phyloP scores from a whole-genome alignment of 148 eudicot species.

The Limonium bicolor region DNA sequence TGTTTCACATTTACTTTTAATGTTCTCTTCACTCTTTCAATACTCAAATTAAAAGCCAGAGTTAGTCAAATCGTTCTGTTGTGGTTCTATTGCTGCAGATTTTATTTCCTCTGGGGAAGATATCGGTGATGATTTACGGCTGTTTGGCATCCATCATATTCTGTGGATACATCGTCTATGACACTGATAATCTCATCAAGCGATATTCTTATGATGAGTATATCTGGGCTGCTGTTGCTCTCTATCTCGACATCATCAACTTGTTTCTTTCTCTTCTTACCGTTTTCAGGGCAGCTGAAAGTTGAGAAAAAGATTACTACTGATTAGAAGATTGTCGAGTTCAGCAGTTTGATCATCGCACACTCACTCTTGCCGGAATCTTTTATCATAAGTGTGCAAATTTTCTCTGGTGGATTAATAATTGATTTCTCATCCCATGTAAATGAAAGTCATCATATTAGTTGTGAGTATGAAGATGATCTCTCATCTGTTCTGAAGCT shows the following conservation, averaged over 20 bases:
- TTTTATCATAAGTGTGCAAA: no score
- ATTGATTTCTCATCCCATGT: no score
- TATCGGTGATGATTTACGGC: slow-evolving; percentile 25
- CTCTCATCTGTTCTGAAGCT: no score
- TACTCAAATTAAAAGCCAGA: no score
- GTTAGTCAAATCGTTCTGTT: background rate
- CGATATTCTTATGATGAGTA: slow-evolving; percentile 33
- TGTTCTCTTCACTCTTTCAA: no score
- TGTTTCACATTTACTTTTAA: background rate
- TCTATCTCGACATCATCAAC: slow-evolving; percentile 33
- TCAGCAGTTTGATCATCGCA: no score
- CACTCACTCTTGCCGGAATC: no score
- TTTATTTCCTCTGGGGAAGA: slow-evolving; percentile 32
- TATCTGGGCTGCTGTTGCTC: slow-evolving; percentile 21
- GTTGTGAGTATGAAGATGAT: no score
- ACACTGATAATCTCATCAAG: slow-evolving; percentile 52
- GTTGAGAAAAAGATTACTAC: no score
- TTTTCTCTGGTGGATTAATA: no score
- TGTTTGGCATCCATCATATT: slow-evolving; percentile 34
- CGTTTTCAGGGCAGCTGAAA: slow-evolving; percentile 6
- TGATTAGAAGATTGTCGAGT: no score
- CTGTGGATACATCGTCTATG: slow-evolving; percentile 44
- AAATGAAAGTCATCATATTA: no score
- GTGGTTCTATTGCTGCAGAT: slow-evolving; percentile 11
- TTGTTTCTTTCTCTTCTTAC: slow-evolving; percentile 24